phyloP scores from a whole-genome alignment of 768 basidiomycete species.

The Leccinum barrowsii region DNA sequence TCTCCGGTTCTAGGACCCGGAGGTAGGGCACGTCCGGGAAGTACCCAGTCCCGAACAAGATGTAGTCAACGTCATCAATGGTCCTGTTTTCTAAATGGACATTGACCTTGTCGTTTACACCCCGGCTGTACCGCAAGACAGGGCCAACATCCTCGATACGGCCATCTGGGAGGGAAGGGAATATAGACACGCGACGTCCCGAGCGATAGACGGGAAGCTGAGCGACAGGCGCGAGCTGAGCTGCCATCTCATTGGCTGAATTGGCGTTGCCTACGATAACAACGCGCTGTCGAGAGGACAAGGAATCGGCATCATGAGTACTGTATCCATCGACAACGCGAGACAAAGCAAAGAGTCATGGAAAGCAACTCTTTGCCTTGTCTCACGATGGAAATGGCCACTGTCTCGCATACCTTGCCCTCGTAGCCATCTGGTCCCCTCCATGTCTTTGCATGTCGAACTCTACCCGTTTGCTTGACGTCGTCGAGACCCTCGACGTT shows the following conservation, averaged over 20 bases:
- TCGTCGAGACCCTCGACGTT: conserved; percentile 40
- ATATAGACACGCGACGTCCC: conserved; percentile 41
- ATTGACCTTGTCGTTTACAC: conserved; percentile 26
- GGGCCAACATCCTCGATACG: conserved; percentile 43
- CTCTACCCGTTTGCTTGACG: conserved; percentile 31
- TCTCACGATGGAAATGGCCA: neutral
- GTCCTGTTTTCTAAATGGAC: conserved; percentile 36
- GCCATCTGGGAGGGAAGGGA: conserved; percentile 40
- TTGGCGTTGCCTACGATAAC: conserved; percentile 51
- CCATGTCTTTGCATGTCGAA: conserved; percentile 43
- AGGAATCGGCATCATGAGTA: neutral
- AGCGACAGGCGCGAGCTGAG: conserved; percentile 40
- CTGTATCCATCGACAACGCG: neutral
- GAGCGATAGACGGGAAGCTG: conserved; percentile 44
- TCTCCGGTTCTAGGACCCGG: conserved; percentile 24
- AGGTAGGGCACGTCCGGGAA: conserved; percentile 40
- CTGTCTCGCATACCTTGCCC: conserved; percentile 23
- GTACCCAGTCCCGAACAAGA: conserved; percentile 49
- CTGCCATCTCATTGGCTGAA: conserved; percentile 51
- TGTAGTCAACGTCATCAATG: conserved; percentile 39
- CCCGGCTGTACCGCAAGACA: conserved; percentile 32
- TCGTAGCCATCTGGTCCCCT: conserved; percentile 37
- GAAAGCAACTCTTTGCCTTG: neutral
- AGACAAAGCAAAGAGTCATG: neutral
- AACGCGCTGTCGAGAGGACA: conserved; percentile 32